Evolutionary conservation across 1,284 basidiomycete species (phyloP), one percentile per base, ranked within the genome.

Genomic region (Ustilago nuda): DNA sequence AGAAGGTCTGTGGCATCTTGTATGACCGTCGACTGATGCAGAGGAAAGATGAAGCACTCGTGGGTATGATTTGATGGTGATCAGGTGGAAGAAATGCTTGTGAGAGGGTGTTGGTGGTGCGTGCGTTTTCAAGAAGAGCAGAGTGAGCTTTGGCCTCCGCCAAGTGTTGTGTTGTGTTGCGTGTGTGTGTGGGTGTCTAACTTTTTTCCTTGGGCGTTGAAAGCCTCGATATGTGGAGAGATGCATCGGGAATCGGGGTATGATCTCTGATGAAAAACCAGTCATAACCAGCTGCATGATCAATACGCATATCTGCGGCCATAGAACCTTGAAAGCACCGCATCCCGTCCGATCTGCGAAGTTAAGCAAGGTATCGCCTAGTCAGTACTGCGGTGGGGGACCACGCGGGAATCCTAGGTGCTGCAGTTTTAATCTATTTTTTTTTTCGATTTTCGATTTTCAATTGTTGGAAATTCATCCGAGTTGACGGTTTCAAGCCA

Each of bases 361-460:
- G 90, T 91, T 90, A 92, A 92, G 89, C 90, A 88, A 88, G 89
- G 90, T 91, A 89, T 90, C 89, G 90, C 90, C 89, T 87, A 91
- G 91, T 91, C 90, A 92, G 91, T 92, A 92, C 91, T 91, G 91
- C 88, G 90, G 91, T 91, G 91, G 91, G 91, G 91, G 91, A 91
- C 91, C 91, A 91, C 90, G 89, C 88, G 90, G 90, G 91, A 91
- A 91, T 91, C 91, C 90, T 91, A 88, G 90, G 90, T 91, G 91
- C 90, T 89, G 90, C 90, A 90, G 90, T 91, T 76, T 58, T 65
- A 52, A 32, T 32, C 43, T 37, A n/a, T n/a, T 64, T 17, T 23
- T 48, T 66, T 48, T 58, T 62, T 33, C 3, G 3, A 17, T 27
- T 46, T 48, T 48, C 36, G 6, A 19, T 9, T 41, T 30, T 17